phyloP scores from a whole-genome alignment of 768 basidiomycete species.

The Piloderma croceum region DNA sequence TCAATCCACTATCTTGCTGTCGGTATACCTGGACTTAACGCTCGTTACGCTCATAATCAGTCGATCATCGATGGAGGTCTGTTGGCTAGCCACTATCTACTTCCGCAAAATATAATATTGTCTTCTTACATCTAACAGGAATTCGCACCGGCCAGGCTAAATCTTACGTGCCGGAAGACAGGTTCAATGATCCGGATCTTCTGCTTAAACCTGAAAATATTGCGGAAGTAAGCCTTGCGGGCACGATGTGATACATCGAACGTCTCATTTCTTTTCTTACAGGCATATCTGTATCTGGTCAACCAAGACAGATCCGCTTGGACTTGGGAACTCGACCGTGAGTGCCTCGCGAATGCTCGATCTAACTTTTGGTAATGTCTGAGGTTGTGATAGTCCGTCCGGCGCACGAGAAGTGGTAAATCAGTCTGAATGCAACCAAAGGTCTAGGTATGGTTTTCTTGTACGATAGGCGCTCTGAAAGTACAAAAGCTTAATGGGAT shows the following conservation, averaged over 20 bases:
- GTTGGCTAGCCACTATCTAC: conserved; percentile 7
- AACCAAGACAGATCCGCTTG: conserved; percentile 67
- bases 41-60: conserved; percentile 37
- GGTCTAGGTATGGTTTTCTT: too few species aligned
- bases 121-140: too few species aligned
- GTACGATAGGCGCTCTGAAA: too few species aligned
- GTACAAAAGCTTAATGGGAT: too few species aligned
- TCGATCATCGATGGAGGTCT: conserved; percentile 64
- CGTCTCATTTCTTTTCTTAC: conserved; percentile 7
- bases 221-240: conserved; percentile 44
- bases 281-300: conserved; percentile 64
- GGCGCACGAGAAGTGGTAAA: conserved; percentile 51
- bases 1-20: conserved; percentile 9
- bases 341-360: conserved; percentile 21
- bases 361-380: background rate
- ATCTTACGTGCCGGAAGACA: conserved; percentile 35
- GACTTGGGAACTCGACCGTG: conserved; percentile 79
- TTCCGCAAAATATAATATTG: too few species aligned
- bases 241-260: background rate
- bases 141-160: too few species aligned
- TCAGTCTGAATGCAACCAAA: conserved; percentile 1
- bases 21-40: background rate
- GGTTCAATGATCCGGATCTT: conserved; percentile 40
- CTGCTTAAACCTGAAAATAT: conserved; percentile 63
- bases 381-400: conserved; percentile 35